phyloP scores from a whole-genome alignment of 2,329 filamentous ascomycete genomes.

The Macrophomina phaseolina region DNA sequence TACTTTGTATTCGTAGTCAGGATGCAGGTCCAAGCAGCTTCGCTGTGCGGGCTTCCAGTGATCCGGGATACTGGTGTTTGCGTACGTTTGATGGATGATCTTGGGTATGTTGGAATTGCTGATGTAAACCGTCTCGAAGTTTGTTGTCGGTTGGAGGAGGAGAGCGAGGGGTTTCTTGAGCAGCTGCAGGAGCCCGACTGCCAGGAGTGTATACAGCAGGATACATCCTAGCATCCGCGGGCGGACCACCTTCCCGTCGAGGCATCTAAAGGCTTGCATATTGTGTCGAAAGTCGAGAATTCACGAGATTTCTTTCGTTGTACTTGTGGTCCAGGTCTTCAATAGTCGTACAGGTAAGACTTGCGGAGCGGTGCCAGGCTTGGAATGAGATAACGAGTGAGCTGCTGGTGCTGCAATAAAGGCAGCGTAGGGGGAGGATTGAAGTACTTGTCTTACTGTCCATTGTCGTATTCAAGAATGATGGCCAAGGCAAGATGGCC shows the following conservation, averaged over 20 bases:
- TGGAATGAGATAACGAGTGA: neutral
- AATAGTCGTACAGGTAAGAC: too few relatives aligned
- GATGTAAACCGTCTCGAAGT: neutral
- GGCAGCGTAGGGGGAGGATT: neutral
- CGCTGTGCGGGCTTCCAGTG: slow-evolving; percentile 70
- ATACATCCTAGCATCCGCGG: neutral
- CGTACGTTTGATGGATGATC: slow-evolving; percentile 79
- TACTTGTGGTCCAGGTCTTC: neutral
- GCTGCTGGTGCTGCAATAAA: neutral
- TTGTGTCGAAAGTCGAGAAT: neutral
- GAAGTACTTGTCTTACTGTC: neutral
- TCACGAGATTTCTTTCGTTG: too few relatives aligned
- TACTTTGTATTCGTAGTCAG: slow-evolving; percentile 76
- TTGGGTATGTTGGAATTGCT: slow-evolving; percentile 61
- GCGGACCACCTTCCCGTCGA: neutral
- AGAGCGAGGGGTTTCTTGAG: neutral
- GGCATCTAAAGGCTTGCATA: neutral
- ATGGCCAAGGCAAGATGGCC: neutral
- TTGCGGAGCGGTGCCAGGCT: neutral
- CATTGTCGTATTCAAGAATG: neutral
- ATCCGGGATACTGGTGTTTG: slow-evolving; percentile 69
- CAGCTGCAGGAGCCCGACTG: neutral
- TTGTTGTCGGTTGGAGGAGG: neutral
- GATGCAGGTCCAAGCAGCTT: slow-evolving; percentile 70
- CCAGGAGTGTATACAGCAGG: neutral